Base-by-base conservation (phyloP, 2,329 filamentous ascomycete species). In the Aspergillus spinulosporus region DNA sequence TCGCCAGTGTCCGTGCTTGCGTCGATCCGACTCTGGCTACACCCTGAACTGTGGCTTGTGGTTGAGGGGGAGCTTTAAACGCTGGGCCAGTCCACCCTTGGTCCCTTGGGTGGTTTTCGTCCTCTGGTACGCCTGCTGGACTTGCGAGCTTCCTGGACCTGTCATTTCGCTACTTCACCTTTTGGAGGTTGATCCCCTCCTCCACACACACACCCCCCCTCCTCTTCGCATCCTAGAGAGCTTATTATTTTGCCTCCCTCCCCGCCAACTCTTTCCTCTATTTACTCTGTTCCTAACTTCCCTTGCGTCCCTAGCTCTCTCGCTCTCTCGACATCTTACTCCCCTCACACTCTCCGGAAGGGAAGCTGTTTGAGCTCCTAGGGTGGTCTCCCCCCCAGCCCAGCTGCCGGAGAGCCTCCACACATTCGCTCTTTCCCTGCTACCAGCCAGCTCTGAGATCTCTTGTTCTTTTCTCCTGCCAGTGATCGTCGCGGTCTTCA, bases 11-110 rank as follows among this genome's bases (percentile, higher is more conserved):
- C 62, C 59, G 63, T 64, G 62, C 63, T 65, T 57, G 58, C 59
- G 63, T 64, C 62, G 63, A 65, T 65, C 63, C 56, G 62, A 62
- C 34, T 54, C 58, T 56, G 44, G 63, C 64, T 64, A 66, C 15
- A 21, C 21, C 21, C 21, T 21, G 21, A 42, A 42, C 39, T 28
- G 21, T 45, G 21, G 26, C 39, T 42, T 42, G 39, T 15, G 15
- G 39, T 42, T 15, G 39, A 21, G 15, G 39, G 39, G 39, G 15
- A 42, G 39, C 39, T 42, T 37, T 37, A 37, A 37, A 37, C 34
- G n/a, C 34, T 45, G 9, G 11, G 26, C 21, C 49, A 46, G 21
- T 21, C 43, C 48, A 49, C 57, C 58, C 55, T 21, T 21, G 21
- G 21, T 21, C 21, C 21, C 21, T 21, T 21, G 21, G 21, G 21